Base-by-base conservation (phyloP, 768 basidiomycete genomes). In the Agaricus sinodeliciosus region DNA sequence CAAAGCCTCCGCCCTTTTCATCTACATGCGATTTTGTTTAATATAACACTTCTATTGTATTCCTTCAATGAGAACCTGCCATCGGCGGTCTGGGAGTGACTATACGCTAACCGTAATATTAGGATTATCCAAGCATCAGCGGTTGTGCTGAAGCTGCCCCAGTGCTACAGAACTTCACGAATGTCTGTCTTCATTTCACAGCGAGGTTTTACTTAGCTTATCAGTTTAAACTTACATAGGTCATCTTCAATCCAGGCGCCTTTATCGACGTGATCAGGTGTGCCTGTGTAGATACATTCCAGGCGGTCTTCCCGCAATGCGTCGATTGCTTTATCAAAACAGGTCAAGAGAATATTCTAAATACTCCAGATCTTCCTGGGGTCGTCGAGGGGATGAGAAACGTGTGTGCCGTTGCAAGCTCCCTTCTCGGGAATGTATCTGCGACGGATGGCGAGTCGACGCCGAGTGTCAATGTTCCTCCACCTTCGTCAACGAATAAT, bases 271-370 rank as follows among this genome's bases (percentile, higher is more conserved):
- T 81, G 42, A 83, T 85, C 61, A 73, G 78, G 65, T 85, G 84
- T 65, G 73, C 82, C 4, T 87, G 85, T 60, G 69, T 73, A 3
- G 70, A 73, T 51, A 70, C 70, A 0, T 73, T 72, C 57, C 71
- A 74, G 57, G 62, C 73, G 16, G 69, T 63, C 3, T 75, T 77
- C 65, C 83, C 83, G 35, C 81, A 85, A 69, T 87, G 83, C 55
- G 80, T 80, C 36, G 82, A 85, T 60, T 85, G 84, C 63, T 84
- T 84, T 65, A 70, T 74, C 53, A 62, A 71, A 58, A 85, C 83
- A 0, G 78, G 78, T 51, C 83, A 85, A 60, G 72, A 78, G 4
- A 68, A 72, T 25, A 67, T 81, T 22, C 65, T 84, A 18, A 67
- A 75, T 51, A 70, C 74, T 4, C 58, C 70, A 6, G 63, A 80